phyloP scores from a whole-genome alignment of 2,329 filamentous ascomycete genomes.

The Cercospora canescens region DNA sequence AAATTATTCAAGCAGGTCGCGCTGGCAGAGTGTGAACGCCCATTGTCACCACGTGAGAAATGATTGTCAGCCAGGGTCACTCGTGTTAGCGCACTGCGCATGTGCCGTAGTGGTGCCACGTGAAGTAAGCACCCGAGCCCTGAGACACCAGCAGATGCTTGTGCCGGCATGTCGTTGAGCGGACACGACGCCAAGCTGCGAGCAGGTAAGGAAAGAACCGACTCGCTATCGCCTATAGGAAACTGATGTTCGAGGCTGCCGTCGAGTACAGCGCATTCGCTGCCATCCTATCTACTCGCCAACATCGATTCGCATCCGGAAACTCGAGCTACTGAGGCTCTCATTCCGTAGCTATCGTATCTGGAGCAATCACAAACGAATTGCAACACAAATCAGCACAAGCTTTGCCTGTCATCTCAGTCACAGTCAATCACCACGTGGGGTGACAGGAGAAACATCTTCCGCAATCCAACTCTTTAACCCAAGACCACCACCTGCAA shows the following conservation, averaged over 20 bases:
- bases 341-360: not conserved
- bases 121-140: not conserved
- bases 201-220: not conserved
- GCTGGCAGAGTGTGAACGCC: conserved; percentile 58
- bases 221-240: not conserved
- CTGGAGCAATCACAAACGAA: not conserved
- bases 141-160: not conserved
- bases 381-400: not conserved
- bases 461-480: not conserved
- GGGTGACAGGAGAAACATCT: not conserved
- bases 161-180: not conserved
- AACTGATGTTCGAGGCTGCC: not conserved
- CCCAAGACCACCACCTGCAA: not conserved
- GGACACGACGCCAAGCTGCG: not conserved
- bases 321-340: not conserved
- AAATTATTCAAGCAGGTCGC: conserved; percentile 87
- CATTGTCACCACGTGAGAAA: not conserved
- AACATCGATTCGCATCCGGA: not conserved
- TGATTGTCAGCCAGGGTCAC: not conserved
- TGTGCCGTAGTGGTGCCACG: not conserved
- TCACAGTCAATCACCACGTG: not conserved
- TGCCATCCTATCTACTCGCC: not conserved
- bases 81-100: not conserved
- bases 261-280: not conserved
- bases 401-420: not conserved